A percentile compares a stretch with the other conserved stretches of the same genome.
Evolutionary conservation across 2,329 filamentous ascomycete species (phyloP).

Genomic region (Fusarium sp.): DNA sequence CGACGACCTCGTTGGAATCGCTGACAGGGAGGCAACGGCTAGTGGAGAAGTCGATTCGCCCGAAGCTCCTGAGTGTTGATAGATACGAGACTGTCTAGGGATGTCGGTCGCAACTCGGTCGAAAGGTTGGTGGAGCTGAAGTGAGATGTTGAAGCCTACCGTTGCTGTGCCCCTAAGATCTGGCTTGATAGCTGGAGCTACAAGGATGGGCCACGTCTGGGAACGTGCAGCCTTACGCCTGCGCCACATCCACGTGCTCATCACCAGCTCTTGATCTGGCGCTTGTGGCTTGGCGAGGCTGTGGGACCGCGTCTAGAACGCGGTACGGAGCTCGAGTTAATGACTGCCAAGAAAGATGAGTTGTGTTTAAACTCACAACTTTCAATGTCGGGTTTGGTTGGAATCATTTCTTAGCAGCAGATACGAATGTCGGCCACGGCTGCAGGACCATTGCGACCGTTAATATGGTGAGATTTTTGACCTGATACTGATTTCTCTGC

Average conservation of each 20-base stretch:
- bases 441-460: constrained; percentile 27
- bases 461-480: constrained; percentile 36
- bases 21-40: constrained; percentile 6
- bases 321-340: constrained; percentile 35
- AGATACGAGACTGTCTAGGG: constrained; percentile 4
- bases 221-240: constrained; percentile 34
- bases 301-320: constrained; percentile 43
- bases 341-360: constrained; percentile 32
- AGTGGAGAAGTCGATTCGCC: constrained; percentile 1
- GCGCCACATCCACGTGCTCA: constrained; percentile 46
- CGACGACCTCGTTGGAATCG: constrained; percentile 47
- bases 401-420: constrained; percentile 3
- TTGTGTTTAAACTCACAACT: constrained; percentile 22
- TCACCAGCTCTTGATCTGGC: background rate
- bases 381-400: constrained; percentile 13
- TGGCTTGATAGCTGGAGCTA: constrained; percentile 47
- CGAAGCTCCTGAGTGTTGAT: constrained; percentile 4
- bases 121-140: constrained; percentile 35
- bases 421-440: constrained; percentile 39
- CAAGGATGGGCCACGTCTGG: constrained; percentile 32
- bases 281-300: constrained; percentile 44
- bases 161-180: constrained; percentile 46
- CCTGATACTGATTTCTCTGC: background rate
- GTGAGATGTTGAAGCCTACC: constrained; percentile 33
- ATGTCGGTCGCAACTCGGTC: constrained; percentile 26